phyloP scores from a whole-genome alignment of 139 green algal species.

The Tetratostichococcus sp. region DNA sequence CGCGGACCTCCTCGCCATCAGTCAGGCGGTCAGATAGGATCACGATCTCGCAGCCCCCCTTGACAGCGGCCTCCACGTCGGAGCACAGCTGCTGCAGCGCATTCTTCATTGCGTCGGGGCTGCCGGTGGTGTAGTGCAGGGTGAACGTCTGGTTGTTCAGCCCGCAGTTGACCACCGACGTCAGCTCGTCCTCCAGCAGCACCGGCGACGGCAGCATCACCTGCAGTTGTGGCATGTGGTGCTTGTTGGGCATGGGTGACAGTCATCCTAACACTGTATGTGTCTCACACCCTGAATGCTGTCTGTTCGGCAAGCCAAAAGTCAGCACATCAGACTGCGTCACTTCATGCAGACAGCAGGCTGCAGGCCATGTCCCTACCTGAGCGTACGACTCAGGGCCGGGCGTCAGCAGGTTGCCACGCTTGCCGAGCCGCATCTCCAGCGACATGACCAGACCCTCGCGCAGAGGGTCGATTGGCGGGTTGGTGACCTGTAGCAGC shows the following conservation, averaged over 20 bases:
- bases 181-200: constrained; percentile 88
- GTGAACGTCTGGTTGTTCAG: constrained; percentile 62
- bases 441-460: constrained; percentile 98
- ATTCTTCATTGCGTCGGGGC: constrained; percentile 45
- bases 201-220: constrained; percentile 82
- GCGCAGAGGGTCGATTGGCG: constrained; percentile 97
- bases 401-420: constrained; percentile 94
- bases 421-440: constrained; percentile 88
- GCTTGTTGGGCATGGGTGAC: too few relatives aligned
- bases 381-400: constrained; percentile 63
- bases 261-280: too few relatives aligned
- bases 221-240: too few relatives aligned
- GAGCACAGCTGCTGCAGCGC: constrained; percentile 66
- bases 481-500: constrained; percentile 90
- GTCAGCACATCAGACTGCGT: too few relatives aligned
- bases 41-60: constrained; percentile 70
- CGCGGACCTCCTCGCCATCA: not conserved
- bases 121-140: constrained; percentile 52
- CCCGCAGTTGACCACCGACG: constrained; percentile 50
- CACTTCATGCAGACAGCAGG: too few relatives aligned
- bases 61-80: constrained; percentile 80
- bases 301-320: too few relatives aligned
- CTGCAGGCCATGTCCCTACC: constrained; percentile 50
- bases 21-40: constrained; percentile 65
- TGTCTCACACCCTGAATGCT: too few relatives aligned